Percentiles rank a stretch among this genome's conserved stretches.
Evolutionary conservation across 768 basidiomycete genomes (phyloP).

Genomic region (Hemileccinum impolitum): DNA sequence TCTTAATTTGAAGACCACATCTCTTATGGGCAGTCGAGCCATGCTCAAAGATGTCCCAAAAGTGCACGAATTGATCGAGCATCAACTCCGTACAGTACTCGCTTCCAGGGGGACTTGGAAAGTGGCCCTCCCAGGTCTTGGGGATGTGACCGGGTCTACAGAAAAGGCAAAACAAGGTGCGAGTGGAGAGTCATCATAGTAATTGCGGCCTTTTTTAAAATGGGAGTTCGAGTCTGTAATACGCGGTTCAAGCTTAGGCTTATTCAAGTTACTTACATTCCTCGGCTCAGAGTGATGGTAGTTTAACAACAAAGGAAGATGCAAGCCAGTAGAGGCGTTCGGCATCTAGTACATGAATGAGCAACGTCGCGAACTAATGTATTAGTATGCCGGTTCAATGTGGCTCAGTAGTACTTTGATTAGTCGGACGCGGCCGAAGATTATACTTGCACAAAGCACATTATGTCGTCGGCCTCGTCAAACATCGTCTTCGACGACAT

Average conservation of each 20-base stretch:
- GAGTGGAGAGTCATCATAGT: slow-evolving; percentile 1
- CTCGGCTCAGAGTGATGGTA: too few species aligned
- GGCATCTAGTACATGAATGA: too few species aligned
- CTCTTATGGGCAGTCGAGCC: slow-evolving; percentile 93
- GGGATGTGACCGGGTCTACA: slow-evolving; percentile 27
- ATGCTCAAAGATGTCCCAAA: slow-evolving; percentile 98
- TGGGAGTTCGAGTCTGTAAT: background rate
- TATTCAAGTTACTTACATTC: too few species aligned
- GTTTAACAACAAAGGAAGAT: too few species aligned
- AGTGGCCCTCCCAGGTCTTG: slow-evolving; percentile 63
- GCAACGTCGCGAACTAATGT: too few species aligned
- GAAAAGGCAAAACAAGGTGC: slow-evolving; percentile 28
- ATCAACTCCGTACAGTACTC: slow-evolving; percentile 70
- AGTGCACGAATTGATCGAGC: slow-evolving; percentile 88
- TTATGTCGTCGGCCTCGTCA: slow-evolving; percentile 57
- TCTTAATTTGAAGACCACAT: slow-evolving; percentile 83
- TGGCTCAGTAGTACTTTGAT: too few species aligned
- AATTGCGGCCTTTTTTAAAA: background rate
- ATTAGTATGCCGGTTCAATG: too few species aligned
- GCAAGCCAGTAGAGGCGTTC: too few species aligned
- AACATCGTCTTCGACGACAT: slow-evolving; percentile 92
- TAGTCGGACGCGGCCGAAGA: too few species aligned
- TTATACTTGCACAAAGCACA: background rate
- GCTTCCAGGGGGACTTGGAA: slow-evolving; percentile 62
- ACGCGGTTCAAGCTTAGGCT: too few species aligned